Evolutionary conservation across 2,329 filamentous ascomycete genomes (phyloP).

Genomic region (Blastomyces parvus): DNA sequence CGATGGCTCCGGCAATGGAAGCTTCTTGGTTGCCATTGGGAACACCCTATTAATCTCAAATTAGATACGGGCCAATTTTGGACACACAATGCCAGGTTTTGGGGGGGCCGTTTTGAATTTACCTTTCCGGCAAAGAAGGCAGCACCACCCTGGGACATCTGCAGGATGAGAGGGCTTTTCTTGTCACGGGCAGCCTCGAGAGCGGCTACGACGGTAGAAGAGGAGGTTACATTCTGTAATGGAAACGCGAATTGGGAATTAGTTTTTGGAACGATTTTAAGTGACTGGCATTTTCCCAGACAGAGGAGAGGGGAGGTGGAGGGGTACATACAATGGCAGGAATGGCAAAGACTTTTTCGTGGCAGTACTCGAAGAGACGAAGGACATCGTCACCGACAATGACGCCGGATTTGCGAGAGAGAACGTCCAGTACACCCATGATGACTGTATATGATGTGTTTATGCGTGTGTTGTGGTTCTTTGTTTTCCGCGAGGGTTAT

Average conservation of each 20-base stretch:
- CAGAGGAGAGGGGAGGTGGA: too few species aligned
- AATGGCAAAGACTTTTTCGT: slow-evolving; percentile 79
- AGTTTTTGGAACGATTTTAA: slow-evolving; percentile 8
- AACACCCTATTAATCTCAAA: slow-evolving; percentile 49
- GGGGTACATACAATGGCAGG: slow-evolving; percentile 58
- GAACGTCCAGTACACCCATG: slow-evolving; percentile 44
- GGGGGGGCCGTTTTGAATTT: slow-evolving; percentile 18
- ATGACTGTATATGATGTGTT: slow-evolving; percentile 16
- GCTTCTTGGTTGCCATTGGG: slow-evolving; percentile 75
- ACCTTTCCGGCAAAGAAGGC: slow-evolving; percentile 88
- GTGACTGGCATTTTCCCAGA: background rate
- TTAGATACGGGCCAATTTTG: slow-evolving; percentile 2
- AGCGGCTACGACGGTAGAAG: slow-evolving; percentile 71
- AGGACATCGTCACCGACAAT: slow-evolving; percentile 59
- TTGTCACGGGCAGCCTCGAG: slow-evolving; percentile 92
- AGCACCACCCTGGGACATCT: slow-evolving; percentile 86
- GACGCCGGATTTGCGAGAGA: slow-evolving; percentile 55
- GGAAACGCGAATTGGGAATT: slow-evolving; percentile 3
- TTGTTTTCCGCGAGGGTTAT: background rate
- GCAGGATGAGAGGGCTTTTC: slow-evolving; percentile 86
- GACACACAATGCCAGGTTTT: too few species aligned
- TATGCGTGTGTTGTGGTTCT: too few species aligned
- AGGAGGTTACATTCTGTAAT: slow-evolving; percentile 75
- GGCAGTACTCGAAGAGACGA: slow-evolving; percentile 77
- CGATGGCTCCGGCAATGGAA: slow-evolving; percentile 78